These are phyloP conservation scores for Gastrodia elata DNA, from an alignment of 106 monocot genomes.

Conservation along the genomic window DNA sequence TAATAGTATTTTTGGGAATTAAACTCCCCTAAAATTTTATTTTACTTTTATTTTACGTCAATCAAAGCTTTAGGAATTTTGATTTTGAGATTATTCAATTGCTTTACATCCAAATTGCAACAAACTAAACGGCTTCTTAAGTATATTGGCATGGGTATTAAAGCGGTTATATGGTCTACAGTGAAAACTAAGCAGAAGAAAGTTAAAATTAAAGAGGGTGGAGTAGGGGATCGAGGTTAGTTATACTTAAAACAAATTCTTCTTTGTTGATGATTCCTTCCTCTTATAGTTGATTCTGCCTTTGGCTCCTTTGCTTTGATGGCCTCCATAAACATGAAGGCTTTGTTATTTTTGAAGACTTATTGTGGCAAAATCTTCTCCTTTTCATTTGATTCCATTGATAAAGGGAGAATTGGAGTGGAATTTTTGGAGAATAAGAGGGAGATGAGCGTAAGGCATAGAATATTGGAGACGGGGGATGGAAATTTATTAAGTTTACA, in stretches of 20 bases:
- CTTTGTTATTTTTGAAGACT: neutral
- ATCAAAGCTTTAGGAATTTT: no score
- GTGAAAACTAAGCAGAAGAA: neutral
- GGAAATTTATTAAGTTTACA: neutral
- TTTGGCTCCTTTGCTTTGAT: neutral
- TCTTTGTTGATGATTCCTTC: neutral
- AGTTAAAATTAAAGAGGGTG: neutral
- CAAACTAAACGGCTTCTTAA: no score
- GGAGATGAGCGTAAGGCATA: neutral
- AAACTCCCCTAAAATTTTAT: no score
- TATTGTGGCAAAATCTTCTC: neutral
- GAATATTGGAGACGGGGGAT: neutral
- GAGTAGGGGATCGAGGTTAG: neutral
- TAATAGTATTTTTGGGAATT: no score
- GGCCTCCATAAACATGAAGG: neutral
- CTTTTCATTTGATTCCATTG: neutral
- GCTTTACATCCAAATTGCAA: no score
- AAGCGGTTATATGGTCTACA: neutral
- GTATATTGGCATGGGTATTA: neutral
- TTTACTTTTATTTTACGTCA: no score
- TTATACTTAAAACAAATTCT: neutral
- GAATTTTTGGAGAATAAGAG: neutral
- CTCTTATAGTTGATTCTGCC: neutral
- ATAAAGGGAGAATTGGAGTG: neutral
- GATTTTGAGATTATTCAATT: no score